Base-by-base conservation (phyloP, 2,329 filamentous ascomycete species). In the Shiraia sp. region DNA sequence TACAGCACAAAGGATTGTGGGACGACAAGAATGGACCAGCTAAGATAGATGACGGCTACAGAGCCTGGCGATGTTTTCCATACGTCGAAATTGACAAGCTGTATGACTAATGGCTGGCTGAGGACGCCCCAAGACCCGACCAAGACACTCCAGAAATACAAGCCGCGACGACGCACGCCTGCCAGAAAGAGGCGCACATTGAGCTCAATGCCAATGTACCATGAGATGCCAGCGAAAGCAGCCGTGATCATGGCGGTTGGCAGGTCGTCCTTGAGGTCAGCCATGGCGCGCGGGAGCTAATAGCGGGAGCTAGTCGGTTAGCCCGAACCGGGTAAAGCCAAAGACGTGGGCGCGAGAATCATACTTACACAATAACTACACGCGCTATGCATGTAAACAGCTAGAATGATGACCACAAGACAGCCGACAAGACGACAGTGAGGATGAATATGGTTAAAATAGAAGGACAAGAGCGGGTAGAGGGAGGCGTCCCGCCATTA, bases 1-100 rank as follows among this genome's bases (percentile, higher is more conserved):
- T 79, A 83, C 1, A 83, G 65, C 1, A 83, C 79, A 12, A 82
- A 42, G 1, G 75, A 74, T 54, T 82, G 78, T 1, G 80, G 80
- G 0, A 79, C 80, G 0, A 83, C 77, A 76, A 82, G 80, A 2
- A 66, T 53, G 57, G 75, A 76, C 75, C 79, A 77, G 9, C 76
- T 79, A 6, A 82, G 42, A 12, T 68, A 72, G 45, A 82, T 47
- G 45, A 67, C 66, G 33, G 70, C 69, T 33, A 72, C 45, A 19
- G 71, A 32, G 31, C 31, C 31, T 40, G 2, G 69, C 3, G 71
- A 65, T 3, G 68, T 65, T 14, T 29, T 29, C 12, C 62, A 63
- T 51, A 75, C 74, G 4, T 72, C 74, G 2, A 69, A 51, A 23
- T 67, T 58, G 36, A 75, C 73, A 0, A 71, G 68, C 4, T 72